These are phyloP conservation scores for Talaromyces sp. DNA, from an alignment of 2,329 filamentous ascomycete species.

Conservation along the genomic window DNA sequence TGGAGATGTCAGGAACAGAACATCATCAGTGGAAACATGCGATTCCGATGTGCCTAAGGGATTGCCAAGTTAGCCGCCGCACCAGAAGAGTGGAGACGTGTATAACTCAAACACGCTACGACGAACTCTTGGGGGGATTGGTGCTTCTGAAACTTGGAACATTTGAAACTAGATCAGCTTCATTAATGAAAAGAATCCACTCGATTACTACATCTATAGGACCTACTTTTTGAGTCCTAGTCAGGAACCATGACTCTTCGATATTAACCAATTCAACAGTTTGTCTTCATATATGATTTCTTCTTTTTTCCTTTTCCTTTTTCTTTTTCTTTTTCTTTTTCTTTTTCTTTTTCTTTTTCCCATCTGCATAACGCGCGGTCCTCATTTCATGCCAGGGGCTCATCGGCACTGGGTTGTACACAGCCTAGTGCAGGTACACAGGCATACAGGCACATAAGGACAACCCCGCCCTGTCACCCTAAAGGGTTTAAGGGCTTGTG, in stretches of 20 bases:
- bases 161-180: neutral
- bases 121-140: constrained; percentile 21
- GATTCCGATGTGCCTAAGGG: neutral
- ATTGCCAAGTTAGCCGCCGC: constrained; percentile 31
- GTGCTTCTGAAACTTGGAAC: neutral
- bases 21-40: too few species aligned
- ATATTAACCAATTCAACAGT: too few species aligned
- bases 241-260: too few species aligned
- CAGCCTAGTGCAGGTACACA: neutral
- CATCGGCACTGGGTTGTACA: neutral
- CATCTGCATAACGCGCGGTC: constrained; percentile 2
- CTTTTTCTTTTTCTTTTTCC: neutral
- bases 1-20: constrained; percentile 1
- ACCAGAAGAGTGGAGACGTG: constrained; percentile 27
- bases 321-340: neutral
- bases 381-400: constrained; percentile 6
- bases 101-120: constrained; percentile 40
- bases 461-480: constrained; percentile 7
- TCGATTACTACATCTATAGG: too few species aligned
- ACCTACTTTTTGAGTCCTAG: too few species aligned
- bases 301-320: too few species aligned
- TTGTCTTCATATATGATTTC: too few species aligned
- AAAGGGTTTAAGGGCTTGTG: constrained; percentile 8
- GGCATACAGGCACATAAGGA: neutral
- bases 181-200: too few species aligned